Percentiles rank a stretch among this genome's conserved stretches.
Evolutionary conservation across 2,329 filamentous ascomycete species (phyloP).

Genomic region (Xylaria sp.): DNA sequence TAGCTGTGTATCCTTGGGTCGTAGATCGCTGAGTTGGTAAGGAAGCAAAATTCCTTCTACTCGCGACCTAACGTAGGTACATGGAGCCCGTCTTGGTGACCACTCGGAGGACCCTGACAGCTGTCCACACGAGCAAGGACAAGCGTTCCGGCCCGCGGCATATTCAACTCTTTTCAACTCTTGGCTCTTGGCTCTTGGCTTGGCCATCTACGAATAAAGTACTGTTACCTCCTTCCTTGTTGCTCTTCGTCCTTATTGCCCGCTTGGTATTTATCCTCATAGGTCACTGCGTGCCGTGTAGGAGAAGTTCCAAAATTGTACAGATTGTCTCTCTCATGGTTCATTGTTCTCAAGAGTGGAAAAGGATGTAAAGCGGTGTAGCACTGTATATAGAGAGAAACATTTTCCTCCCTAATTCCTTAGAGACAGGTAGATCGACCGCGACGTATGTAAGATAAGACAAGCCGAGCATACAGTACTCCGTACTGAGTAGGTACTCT

Average conservation of each 20-base stretch:
- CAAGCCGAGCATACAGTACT: neutral
- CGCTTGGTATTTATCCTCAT: constrained; percentile 5
- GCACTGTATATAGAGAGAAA: too few species aligned
- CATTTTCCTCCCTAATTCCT: neutral
- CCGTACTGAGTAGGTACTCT: too few species aligned
- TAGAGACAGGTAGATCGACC: constrained; percentile 19
- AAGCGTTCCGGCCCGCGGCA: constrained; percentile 3
- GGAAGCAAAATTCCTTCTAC: neutral
- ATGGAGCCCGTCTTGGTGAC: neutral
- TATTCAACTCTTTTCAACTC: too few species aligned
- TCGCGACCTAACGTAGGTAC: neutral
- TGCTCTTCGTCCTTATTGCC: neutral
- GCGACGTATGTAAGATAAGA: neutral
- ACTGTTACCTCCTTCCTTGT: neutral
- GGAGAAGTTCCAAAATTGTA: neutral
- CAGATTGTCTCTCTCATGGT: neutral
- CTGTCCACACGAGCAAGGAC: neutral
- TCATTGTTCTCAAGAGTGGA: too few species aligned
- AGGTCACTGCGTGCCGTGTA: neutral
- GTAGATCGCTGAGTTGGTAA: too few species aligned
- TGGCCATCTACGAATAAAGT: neutral
- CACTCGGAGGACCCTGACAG: neutral
- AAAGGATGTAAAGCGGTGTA: too few species aligned
- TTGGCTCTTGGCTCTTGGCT: constrained; percentile 13
- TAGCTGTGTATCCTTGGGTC: too few species aligned